Evolutionary conservation across 2,329 filamentous ascomycete genomes (phyloP), one percentile per base, ranked within the genome.

Genomic region (Penicillium oxalicum): DNA sequence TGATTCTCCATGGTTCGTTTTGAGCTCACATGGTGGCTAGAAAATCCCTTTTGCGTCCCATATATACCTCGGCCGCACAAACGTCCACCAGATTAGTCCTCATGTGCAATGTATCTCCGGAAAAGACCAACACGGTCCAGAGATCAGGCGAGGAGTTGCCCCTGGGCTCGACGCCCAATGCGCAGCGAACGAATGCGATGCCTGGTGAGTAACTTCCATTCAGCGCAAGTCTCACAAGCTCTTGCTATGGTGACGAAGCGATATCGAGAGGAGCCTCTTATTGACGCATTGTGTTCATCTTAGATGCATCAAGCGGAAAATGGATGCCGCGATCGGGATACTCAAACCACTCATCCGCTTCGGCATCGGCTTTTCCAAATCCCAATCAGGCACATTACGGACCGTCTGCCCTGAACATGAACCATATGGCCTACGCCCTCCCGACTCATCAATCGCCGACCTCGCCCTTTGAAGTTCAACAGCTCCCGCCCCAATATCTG

Each of bases 41-140:
- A 39, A 40, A 39, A 25, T 29, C 8, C 24, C 26, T 32, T 38
- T 9, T 5, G 18, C n/a, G 8, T 41, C 18, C 37, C 11, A 36
- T 25, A 11, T 32, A 32, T 32, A 32, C 7, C 29, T 32, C 11
- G 29, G 5, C 29, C 8, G 29, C 29, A 11, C 11, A 32, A 18
- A 13, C 18, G 26, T 40, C 13, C 29, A 8, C 33, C 9, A 50
- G 48, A 37, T 45, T 50, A 50, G 49, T 36, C 57, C 45, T 53
- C 57, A 65, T 65, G 62, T 60, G 59, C 48, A 56, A 65, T 62
- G 62, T 51, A 58, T 48, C 59, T 49, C 43, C 60, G 45, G 53
- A 50, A 29, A 59, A 53, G 41, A 46, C 44, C 45, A 58, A 52
- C 38, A 51, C 52, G 50, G 40, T 48, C 42, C 47, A 46, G 49